Evolutionary conservation across 2,329 filamentous ascomycete genomes (phyloP), one percentile per base, ranked within the genome.

Genomic region (Microsporum ferrugineum): DNA sequence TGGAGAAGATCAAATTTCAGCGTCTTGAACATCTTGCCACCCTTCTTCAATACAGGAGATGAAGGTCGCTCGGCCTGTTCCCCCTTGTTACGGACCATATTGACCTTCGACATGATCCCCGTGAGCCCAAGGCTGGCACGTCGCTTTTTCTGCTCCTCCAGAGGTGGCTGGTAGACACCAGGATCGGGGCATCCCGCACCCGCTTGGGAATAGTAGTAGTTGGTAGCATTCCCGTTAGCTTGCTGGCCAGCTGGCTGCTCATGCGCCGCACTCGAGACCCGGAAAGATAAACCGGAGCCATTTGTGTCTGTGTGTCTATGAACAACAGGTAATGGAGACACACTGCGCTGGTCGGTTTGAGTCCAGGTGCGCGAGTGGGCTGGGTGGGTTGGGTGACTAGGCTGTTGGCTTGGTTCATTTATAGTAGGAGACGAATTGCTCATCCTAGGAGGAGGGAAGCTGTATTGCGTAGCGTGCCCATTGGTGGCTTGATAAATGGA

Each of bases 81-180:
- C 5, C 29, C 57, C 33, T 49, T 59, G 29, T 17, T 34, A 27
- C 57, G 39, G 1, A 33, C 57, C 43, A 33, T n/a, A 47, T 45
- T 47, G 17, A 59, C 57, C 12, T 59, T 59, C 5, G 57, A 47
- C 23, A 59, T 47, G 23, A 59, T 47, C 14, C 41, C 57, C 2
- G 39, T 43, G 14, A 59, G n/a, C 6, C 39, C 43, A 34, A 43
- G 31, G 23, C 43, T 59, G 10, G 57, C 3, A 8, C 57, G 39
- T 33, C 39, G 57, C 29, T 49, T 59, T 58, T 58, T 58, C 17
- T 51, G 45, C 31, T 55, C 33, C 7, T 55, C 51, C 17, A n/a
- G 29, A 51, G 51, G 51, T 12, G 43, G 43, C 12, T 55, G 51
- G 10, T 55, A 55, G 2, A 55, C 51, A 34, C 51, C 51, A 7